Conservation (phyloP, 1,139 yeast genomes). For the Yamadazyma aaseri region DNA sequence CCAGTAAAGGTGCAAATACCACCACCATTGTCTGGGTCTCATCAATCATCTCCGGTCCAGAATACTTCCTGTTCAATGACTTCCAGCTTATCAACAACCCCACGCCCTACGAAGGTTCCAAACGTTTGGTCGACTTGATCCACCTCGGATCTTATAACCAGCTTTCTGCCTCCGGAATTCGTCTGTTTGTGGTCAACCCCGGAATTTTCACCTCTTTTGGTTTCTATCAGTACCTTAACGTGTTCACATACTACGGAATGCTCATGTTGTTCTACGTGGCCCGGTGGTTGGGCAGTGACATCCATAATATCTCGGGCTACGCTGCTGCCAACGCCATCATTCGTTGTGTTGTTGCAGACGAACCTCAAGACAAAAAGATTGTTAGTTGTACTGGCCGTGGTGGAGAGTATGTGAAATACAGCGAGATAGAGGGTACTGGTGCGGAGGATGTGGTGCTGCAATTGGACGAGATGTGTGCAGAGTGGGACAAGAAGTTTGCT, state of each 20-base stretch:
- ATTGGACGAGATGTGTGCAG: conserved; percentile 50
- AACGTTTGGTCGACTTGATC: conserved; percentile 78
- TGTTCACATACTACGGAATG: conserved; percentile 85
- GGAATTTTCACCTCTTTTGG: conserved; percentile 90
- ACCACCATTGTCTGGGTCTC: conserved; percentile 72
- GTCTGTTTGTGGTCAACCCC: conserved; percentile 83
- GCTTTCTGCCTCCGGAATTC: conserved; percentile 51
- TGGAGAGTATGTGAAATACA: conserved; percentile 54
- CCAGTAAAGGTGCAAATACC: conserved; percentile 48
- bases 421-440: conserved; percentile 62
- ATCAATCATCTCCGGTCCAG: conserved; percentile 73
- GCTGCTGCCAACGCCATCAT: conserved; percentile 85
- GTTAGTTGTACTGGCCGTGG: conserved; percentile 78
- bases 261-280: conserved; percentile 79
- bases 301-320: conserved; percentile 87
- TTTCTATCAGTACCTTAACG: conserved; percentile 70
- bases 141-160: conserved; percentile 67
- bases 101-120: conserved; percentile 88
- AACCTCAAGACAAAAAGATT: conserved; percentile 56
- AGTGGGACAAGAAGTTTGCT: conserved; percentile 63
- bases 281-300: conserved; percentile 75
- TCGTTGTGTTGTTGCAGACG: conserved; percentile 31
- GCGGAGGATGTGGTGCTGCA: conserved; percentile 61
- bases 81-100: conserved; percentile 63
- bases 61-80: conserved; percentile 69